A percentile compares a stretch with the other conserved stretches of the same genome.
phyloP scores from a whole-genome alignment of 352 stramenopile species.

The Plasmopara halstedii region DNA sequence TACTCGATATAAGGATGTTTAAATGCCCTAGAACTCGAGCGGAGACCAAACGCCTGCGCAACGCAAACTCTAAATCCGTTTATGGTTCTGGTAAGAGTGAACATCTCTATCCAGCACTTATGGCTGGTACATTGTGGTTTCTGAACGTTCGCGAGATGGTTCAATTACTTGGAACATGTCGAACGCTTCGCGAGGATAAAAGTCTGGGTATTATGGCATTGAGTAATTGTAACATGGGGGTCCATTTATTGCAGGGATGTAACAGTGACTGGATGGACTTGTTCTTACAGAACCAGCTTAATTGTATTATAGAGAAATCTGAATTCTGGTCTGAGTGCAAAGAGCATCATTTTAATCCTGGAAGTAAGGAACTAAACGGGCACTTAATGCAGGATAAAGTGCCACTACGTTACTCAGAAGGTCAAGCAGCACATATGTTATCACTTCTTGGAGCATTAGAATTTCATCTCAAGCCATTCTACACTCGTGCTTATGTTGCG shows the following conservation, averaged over 20 bases:
- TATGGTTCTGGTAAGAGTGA: constrained; percentile 8
- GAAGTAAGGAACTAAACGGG: constrained; percentile 17
- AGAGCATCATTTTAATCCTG: constrained; percentile 9
- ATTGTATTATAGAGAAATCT: constrained; percentile 2
- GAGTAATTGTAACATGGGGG: constrained; percentile 17
- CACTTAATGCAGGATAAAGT: constrained; percentile 19
- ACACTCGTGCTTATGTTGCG: constrained; percentile 14
- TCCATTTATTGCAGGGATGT: constrained; percentile 26
- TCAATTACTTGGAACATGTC: constrained; percentile 21
- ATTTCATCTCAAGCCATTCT: constrained; percentile 18
- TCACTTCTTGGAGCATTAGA: constrained; percentile 25
- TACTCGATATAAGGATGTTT: constrained; percentile 1
- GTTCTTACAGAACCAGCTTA: constrained; percentile 12
- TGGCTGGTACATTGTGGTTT: constrained; percentile 19
- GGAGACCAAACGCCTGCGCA: constrained; percentile 19
- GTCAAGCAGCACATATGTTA: constrained; percentile 24
- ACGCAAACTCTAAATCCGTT: not conserved
- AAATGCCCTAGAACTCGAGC: constrained; percentile 11
- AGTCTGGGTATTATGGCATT: constrained; percentile 16
- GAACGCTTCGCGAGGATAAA: constrained; percentile 20
- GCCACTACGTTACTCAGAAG: constrained; percentile 7
- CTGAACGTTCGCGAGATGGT: constrained; percentile 19
- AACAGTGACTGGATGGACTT: constrained; percentile 28
- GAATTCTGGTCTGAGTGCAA: constrained; percentile 16
- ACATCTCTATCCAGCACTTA: constrained; percentile 18